Conservation (phyloP, 2,329 filamentous ascomycete species). For the Basipetospora sp. region DNA sequence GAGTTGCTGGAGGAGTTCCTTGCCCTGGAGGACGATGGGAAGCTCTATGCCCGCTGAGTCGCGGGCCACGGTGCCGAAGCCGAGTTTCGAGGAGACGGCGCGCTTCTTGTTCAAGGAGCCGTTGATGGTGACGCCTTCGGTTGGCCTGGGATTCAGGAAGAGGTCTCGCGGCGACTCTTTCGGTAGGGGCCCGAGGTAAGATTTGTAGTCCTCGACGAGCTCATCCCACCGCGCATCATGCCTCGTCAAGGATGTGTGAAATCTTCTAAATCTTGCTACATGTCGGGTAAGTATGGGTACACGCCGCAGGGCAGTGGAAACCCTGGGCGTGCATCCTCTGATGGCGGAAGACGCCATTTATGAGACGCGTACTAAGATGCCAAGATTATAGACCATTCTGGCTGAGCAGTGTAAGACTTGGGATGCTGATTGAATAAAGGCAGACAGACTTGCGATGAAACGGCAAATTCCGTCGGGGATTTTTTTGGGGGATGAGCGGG, state of each 20-base stretch:
- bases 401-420: too few species aligned
- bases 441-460: too few species aligned
- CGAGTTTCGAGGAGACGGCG: conserved; percentile 52
- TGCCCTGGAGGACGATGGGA: conserved; percentile 22
- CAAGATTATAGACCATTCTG: too few species aligned
- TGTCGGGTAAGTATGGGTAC: neutral
- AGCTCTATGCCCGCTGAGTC: conserved; percentile 19
- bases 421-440: too few species aligned
- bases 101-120: conserved; percentile 60
- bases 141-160: conserved; percentile 7
- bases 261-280: neutral
- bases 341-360: conserved; percentile 4
- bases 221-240: neutral
- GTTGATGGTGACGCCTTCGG: conserved; percentile 24
- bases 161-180: conserved; percentile 1
- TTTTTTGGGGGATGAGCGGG: too few species aligned
- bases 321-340: neutral
- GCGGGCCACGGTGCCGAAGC: conserved; percentile 47
- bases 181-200: conserved; percentile 1
- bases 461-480: too few species aligned
- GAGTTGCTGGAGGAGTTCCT: conserved; percentile 26
- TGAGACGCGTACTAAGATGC: too few species aligned
- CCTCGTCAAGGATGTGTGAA: conserved; percentile 3
- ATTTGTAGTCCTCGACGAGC: conserved; percentile 6
- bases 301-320: neutral